These are phyloP conservation scores for Microbotryum silenes-acaulis DNA, from an alignment of 1,284 basidiomycete species.

Conservation along the genomic window DNA sequence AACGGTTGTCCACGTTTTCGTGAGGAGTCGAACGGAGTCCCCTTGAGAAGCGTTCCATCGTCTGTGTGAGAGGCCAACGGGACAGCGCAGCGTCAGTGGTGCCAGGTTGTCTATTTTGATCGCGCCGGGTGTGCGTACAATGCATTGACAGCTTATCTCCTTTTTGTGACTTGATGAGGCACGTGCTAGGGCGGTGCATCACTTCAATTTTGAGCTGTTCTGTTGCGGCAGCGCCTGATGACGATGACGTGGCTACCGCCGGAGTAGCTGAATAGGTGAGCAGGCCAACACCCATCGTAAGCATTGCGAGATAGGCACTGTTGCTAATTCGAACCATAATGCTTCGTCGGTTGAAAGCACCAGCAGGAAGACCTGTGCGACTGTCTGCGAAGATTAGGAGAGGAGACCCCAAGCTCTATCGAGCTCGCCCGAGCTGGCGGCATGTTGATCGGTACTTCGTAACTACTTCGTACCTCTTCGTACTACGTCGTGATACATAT, in stretches of 20 bases:
- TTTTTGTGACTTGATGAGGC: constrained; percentile 45
- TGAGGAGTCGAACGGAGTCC: constrained; percentile 50
- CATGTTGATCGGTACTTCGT: no score
- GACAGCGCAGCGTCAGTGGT: constrained; percentile 5
- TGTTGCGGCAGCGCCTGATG: background rate
- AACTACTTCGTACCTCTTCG: no score
- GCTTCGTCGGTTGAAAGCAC: no score
- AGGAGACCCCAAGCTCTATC: no score
- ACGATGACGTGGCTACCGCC: background rate
- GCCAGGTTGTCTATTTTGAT: constrained; percentile 4
- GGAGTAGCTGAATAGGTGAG: background rate
- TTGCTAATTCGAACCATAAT: no score
- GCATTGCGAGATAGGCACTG: no score
- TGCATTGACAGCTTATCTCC: constrained; percentile 48
- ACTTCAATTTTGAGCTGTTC: constrained; percentile 31
- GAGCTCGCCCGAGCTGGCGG: no score
- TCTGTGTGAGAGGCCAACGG: constrained; percentile 33
- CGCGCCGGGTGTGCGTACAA: constrained; percentile 30
- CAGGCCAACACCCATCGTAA: no score
- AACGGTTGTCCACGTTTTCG: constrained; percentile 49
- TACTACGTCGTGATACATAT: no score
- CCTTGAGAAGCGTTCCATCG: constrained; percentile 47
- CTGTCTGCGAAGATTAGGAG: no score
- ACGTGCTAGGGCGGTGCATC: constrained; percentile 45
- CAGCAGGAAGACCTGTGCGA: no score